Evolutionary conservation across 208 protist genomes (phyloP).

Genomic region (Crithidia sp.): DNA sequence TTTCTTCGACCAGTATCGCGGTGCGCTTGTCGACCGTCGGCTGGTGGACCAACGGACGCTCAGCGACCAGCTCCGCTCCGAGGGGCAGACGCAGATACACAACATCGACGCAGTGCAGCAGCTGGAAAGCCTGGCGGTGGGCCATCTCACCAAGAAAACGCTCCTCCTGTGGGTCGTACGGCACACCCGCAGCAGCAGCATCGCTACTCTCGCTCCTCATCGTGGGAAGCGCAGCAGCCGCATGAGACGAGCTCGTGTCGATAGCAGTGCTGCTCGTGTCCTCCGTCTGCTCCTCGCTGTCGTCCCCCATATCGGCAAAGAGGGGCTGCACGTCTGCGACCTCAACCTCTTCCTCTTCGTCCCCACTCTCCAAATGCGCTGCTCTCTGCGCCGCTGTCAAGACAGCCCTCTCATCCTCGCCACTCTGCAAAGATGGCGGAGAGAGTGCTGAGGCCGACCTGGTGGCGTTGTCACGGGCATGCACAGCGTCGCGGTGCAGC

Average conservation of each 20-base stretch:
- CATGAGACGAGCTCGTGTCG: too few species aligned
- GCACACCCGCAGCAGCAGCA: not conserved
- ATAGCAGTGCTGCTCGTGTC: not conserved
- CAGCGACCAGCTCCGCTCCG: conserved; percentile 5
- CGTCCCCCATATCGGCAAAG: not conserved
- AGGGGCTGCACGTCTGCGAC: conserved; percentile 11
- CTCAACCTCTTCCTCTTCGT: conserved; percentile 7
- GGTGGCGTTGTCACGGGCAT: not conserved
- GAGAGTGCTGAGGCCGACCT: too few species aligned
- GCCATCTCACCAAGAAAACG: conserved; percentile 7
- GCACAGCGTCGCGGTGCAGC: conserved; percentile 9
- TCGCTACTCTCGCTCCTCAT: not conserved
- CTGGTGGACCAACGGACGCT: not conserved
- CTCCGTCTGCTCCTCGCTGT: not conserved
- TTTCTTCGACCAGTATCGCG: not conserved
- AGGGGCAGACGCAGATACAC: conserved; percentile 13
- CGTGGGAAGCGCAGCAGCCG: too few species aligned
- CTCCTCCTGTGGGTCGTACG: conserved; percentile 10
- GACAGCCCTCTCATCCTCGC: too few species aligned
- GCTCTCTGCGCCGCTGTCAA: too few species aligned
- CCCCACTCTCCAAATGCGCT: not conserved
- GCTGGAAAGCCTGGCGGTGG: conserved; percentile 3
- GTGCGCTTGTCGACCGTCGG: not conserved
- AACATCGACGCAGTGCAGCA: conserved; percentile 16
- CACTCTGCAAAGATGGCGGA: too few species aligned